Conservation (phyloP, 2,329 filamentous ascomycete genomes). For the Tolypocladium pustulatum region DNA sequence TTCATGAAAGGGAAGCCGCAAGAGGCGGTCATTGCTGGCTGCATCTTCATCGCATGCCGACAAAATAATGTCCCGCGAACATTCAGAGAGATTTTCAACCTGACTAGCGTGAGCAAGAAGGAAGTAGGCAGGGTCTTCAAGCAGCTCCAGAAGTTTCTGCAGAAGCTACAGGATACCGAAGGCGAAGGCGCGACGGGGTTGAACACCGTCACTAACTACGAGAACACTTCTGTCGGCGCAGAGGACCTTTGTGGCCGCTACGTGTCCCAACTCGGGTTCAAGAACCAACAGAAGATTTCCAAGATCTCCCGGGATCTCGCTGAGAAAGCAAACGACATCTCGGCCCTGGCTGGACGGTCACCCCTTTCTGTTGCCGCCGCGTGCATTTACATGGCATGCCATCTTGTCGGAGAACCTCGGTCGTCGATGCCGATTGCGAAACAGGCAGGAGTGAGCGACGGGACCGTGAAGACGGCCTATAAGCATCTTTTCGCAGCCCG, state of each 20-base stretch:
- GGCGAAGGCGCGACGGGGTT: constrained; percentile 34
- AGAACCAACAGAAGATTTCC: constrained; percentile 62
- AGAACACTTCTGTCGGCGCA: constrained; percentile 68
- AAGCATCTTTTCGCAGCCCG: constrained; percentile 71
- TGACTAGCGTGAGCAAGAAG: constrained; percentile 93
- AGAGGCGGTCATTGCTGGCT: constrained; percentile 88
- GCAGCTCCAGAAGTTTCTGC: constrained; percentile 77
- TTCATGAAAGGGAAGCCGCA: constrained; percentile 92
- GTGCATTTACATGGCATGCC: constrained; percentile 92
- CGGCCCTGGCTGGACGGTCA: constrained; percentile 81
- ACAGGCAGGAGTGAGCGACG: constrained; percentile 86
- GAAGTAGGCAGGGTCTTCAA: constrained; percentile 97
- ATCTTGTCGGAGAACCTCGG: constrained; percentile 70
- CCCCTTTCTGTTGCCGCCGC: constrained; percentile 89
- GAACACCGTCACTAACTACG: constrained; percentile 58
- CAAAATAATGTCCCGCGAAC: constrained; percentile 79
- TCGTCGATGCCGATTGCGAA: constrained; percentile 77
- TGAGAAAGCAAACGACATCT: constrained; percentile 63
- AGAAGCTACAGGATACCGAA: constrained; percentile 54
- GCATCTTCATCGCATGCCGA: constrained; percentile 95
- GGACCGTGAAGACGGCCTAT: constrained; percentile 93
- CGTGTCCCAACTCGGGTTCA: constrained; percentile 70
- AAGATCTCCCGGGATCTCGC: constrained; percentile 74
- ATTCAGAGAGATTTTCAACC: constrained; percentile 86
- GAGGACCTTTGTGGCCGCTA: constrained; percentile 81